Evolutionary conservation across 768 basidiomycete species (phyloP), one percentile per base, ranked within the genome.

Genomic region (Neoboletus subvelutipes): DNA sequence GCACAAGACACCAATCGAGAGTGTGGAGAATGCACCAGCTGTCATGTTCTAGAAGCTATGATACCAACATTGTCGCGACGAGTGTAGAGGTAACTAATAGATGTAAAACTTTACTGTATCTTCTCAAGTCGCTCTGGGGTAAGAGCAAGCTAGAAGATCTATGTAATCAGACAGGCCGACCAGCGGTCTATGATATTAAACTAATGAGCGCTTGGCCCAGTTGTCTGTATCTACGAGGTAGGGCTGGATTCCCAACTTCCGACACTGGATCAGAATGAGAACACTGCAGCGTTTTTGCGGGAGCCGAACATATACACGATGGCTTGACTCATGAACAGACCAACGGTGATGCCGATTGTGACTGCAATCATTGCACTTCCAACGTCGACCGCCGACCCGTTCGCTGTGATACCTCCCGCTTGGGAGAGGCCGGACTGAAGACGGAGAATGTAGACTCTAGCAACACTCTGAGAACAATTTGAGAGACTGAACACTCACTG

Each of bases 1-100:
- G 17, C 97, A 99, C 79, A 99, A 98, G 77, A 92, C 92, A 12
- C 87, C 92, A 46, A 83, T 97, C 67, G 94, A 94, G 60, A 82
- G 79, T 49, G 88, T 97, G 59, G 93, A 94, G 74, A 88, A 86
- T 69, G 87, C 92, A 26, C 84, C 94, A 0, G 94, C 95, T 6
- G 94, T 97, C 17, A 85, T 92, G 77, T 90, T 97, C 77, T 95
- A 85, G 73, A 55, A 59, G 49, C 36, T 39, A 40, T 40, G 54
- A 58, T 58, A 62, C 56, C 50, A 53, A 52, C 45, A 55, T 37
- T 26, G 17, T 37, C 29, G 26, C 22, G 43, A 34, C 3, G 18
- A 7, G 26, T 50, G 40, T 55, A 54, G 52, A 31, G 34, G 49
- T 26, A 52, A 52, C 46, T 42, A 43, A 55, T 57, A 50, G 45